Percentiles rank a stretch among this genome's conserved stretches.
Conservation (phyloP, 1,139 yeast genomes). For the Trichomonascaceae sp. region DNA sequence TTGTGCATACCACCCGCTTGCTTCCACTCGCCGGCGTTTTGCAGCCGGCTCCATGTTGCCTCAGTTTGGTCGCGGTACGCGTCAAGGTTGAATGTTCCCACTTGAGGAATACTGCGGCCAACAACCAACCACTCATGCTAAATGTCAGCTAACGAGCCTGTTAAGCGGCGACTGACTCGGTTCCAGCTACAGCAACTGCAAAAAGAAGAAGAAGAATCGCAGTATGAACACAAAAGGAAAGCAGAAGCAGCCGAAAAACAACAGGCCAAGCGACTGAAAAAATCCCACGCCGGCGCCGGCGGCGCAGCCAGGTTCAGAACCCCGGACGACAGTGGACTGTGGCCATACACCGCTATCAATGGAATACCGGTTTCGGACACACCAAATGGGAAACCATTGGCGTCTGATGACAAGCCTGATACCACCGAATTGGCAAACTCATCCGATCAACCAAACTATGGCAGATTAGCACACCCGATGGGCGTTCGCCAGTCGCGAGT, state of each 20-base stretch:
- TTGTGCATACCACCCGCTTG: no score
- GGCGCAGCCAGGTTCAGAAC: not conserved
- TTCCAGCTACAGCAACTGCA: not conserved
- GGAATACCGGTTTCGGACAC: not conserved
- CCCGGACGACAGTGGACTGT: no score
- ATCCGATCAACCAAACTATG: conserved; percentile 58
- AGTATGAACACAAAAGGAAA: not conserved
- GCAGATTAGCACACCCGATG: conserved; percentile 49
- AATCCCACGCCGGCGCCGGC: not conserved
- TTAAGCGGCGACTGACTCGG: not conserved
- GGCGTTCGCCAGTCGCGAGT: conserved; percentile 61
- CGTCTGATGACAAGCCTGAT: not conserved
- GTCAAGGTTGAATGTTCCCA: no score
- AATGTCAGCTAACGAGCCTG: no score
- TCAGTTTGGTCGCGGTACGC: no score
- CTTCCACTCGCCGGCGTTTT: no score
- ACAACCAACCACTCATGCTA: no score
- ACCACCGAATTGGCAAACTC: not conserved
- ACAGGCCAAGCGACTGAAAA: not conserved
- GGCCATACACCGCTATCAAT: no score
- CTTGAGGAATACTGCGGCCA: no score
- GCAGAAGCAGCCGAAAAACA: not conserved
- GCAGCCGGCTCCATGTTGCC: no score
- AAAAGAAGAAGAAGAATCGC: not conserved
- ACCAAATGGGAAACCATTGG: not conserved